Conservation (phyloP, 2,329 filamentous ascomycete genomes). For the Ophiocordyceps polyrhachis-furcata region DNA sequence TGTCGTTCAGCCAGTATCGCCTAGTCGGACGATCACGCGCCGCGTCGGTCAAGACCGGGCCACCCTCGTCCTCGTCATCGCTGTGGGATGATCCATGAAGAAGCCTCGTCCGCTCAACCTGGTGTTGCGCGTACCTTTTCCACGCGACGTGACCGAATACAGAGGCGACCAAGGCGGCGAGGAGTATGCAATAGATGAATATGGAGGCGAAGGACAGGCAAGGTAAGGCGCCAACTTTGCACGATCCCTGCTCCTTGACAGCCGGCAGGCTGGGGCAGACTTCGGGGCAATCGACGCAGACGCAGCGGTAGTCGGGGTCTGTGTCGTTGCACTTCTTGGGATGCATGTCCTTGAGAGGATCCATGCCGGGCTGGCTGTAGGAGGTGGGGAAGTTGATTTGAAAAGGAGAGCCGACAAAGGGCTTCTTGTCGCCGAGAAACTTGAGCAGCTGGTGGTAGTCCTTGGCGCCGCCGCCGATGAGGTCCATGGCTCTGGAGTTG, state of each 20-base stretch:
- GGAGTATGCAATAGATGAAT: conserved; percentile 59
- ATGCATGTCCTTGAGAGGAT: conserved; percentile 42
- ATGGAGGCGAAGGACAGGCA: conserved; percentile 90
- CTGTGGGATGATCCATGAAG: conserved; percentile 69
- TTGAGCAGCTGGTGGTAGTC: conserved; percentile 76
- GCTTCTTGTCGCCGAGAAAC: conserved; percentile 83
- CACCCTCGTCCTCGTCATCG: conserved; percentile 88
- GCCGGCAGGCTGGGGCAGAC: conserved; percentile 70
- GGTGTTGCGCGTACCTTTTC: conserved; percentile 51
- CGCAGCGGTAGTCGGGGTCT: conserved; percentile 71
- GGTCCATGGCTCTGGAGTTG: conserved; percentile 82
- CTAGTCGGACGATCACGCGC: conserved; percentile 63
- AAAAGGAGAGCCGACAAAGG: conserved; percentile 72
- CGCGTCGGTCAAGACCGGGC: conserved; percentile 51
- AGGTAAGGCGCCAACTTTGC: conserved; percentile 71
- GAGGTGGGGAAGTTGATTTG: conserved; percentile 80
- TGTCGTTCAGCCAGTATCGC: conserved; percentile 68
- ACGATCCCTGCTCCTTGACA: conserved; percentile 50
- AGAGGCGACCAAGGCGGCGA: conserved; percentile 47
- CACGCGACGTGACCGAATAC: conserved; percentile 61
- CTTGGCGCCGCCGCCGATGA: conserved; percentile 89
- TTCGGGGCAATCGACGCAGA: conserved; percentile 79
- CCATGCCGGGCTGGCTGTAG: conserved; percentile 50
- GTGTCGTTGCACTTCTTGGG: conserved; percentile 81
- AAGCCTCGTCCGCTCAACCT: conserved; percentile 67